Evolutionary conservation across 2,329 filamentous ascomycete species (phyloP), one percentile per base, ranked within the genome.

Genomic region (Zopfia rhizophila): DNA sequence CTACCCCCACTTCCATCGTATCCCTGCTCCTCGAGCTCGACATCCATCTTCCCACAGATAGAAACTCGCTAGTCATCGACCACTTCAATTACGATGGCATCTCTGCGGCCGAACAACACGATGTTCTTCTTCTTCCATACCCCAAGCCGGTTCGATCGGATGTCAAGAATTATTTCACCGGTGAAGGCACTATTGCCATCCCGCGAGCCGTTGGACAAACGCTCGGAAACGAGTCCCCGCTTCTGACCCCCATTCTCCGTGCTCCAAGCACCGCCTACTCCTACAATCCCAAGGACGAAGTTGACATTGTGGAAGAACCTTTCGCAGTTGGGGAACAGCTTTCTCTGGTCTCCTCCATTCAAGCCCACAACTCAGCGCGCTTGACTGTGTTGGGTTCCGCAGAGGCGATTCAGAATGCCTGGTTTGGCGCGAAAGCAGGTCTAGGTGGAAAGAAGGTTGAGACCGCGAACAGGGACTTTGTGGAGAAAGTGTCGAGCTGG

Each of bases 331-430:
- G 94, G 35, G 78, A 81, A 62, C 94, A 99, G 78, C 79, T 99
- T 54, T 84, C 85, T 30, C 80, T 99, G 16, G 84, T 96, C n/a
- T 91, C 91, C 11, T 82, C 88, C 8, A 78, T 96, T 73, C 94
- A 99, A 77, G 91, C 90, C 21, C 88, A 91, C 72, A 97, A 97
- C 79, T 95, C 90, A 43, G 94, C 94, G 6, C 89, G 94, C 48
- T 83, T 99, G 66, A 87, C 88, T 24, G 82, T 99, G 14, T 75
- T 97, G 28, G 93, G 92, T 44, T 90, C 91, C 19, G 87, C 87
- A 21, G 94, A 97, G 75, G 85, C 93, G 76, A 80, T 99, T 53
- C 85, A 91, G 74, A 85, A 99, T 73, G 81, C 85, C 72, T 97
- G 93, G 90, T 91, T 97, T 65, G 86, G 88, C 45, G 89, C 88